Evolutionary conservation across 2,329 filamentous ascomycete genomes (phyloP), one percentile per base, ranked within the genome.

Genomic region (Ambrosiella xylebori): DNA sequence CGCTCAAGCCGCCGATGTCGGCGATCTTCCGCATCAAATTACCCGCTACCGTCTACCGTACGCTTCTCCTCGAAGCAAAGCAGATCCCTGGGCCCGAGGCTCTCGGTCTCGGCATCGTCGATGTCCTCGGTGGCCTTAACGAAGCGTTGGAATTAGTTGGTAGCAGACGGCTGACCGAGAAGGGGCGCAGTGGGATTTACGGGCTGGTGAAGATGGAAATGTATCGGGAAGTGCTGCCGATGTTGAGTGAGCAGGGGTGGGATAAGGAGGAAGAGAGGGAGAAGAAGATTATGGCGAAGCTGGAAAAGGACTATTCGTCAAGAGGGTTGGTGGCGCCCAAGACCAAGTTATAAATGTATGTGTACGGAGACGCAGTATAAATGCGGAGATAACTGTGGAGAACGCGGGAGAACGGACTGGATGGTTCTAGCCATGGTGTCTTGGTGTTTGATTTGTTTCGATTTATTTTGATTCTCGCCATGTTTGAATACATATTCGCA

Each of bases 151-250:
- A 65, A 13, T 74, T 90, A 54, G 72, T 89, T 13, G 67, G 71
- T 40, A 77, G 82, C 59, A 73, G 77, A 51, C 76, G 76, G 54
- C 68, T 93, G 61, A 69, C 76, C 5, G 71, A 74, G 36, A 87
- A 86, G 73, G 76, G 76, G 0, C 75, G 77, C 63, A 79, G 76
- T 39, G 81, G 81, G 9, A 79, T 86, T 35, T 91, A 88, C 67
- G 82, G 84, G 2, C 66, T 75, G 57, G 70, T 93, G 66, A 91
- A 89, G 74, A 72, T 75, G 61, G 86, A 90, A 70, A 84, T 91
- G 80, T 88, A 84, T 68, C 74, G 79, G 19, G 80, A 85, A 66
- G 77, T 79, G 6, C 66, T 88, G 39, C 75, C 68, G 13, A 72
- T 80, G 64, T 67, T 89, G 63, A 76, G 76, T 59, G 71, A 71